A percentile compares a stretch with the other conserved stretches of the same genome.
Evolutionary conservation across 225 moss, liverwort and hornwort species (phyloP).

Genomic region (Antitrichia curtipendula): DNA sequence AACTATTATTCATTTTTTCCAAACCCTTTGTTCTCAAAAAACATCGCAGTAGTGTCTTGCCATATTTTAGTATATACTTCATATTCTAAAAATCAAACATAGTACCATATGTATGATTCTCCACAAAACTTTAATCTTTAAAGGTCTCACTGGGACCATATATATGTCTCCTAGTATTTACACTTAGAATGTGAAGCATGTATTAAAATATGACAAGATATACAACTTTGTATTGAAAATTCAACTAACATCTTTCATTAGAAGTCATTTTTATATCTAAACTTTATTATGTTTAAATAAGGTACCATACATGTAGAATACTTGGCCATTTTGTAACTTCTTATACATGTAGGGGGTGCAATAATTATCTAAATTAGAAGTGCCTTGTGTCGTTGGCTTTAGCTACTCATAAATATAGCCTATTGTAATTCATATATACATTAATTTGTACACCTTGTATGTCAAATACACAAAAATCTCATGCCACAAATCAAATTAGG

Average conservation of each 20-base stretch:
- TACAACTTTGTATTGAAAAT: background rate
- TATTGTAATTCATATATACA: background rate
- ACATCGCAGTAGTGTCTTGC: background rate
- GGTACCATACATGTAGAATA: background rate
- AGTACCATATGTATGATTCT: rapidly evolving
- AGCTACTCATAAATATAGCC: background rate
- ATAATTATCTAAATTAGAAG: background rate
- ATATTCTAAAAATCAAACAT: background rate
- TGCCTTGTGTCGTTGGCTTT: background rate
- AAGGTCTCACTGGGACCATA: rapidly evolving
- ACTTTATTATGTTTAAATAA: background rate
- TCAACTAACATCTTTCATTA: background rate
- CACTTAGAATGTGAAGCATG: background rate
- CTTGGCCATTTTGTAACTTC: background rate
- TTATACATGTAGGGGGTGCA: background rate
- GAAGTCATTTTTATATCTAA: background rate
- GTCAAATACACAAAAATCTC: background rate
- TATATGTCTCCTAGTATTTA: background rate
- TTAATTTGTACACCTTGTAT: background rate
- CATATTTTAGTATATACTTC: background rate
- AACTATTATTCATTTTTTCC: rapidly evolving
- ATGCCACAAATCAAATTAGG: background rate
- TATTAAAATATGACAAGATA: background rate
- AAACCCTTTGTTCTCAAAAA: background rate
- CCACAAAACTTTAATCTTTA: background rate